These are phyloP conservation scores for Linanthus parryae DNA, from an alignment of 148 eudicot species.

Conservation along the genomic window DNA sequence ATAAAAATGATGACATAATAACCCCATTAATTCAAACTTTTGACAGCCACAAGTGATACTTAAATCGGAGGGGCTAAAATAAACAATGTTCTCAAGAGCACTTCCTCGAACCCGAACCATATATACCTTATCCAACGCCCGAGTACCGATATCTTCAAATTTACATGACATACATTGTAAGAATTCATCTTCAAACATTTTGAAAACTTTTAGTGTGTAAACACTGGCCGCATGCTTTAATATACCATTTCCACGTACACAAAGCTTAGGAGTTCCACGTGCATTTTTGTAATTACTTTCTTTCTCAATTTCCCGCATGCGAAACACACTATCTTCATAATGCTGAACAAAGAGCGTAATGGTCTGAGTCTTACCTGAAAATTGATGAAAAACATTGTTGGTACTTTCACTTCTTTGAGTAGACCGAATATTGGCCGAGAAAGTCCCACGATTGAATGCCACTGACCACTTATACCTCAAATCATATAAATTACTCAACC, in stretches of 20 bases:
- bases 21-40: background rate
- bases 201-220: background rate
- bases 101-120: no score
- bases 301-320: background rate
- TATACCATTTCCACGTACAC: background rate
- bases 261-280: background rate
- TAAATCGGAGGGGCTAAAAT: background rate
- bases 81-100: background rate
- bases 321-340: background rate
- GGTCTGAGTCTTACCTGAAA: background rate
- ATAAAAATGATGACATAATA: background rate
- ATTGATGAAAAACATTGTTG: background rate
- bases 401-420: slow-evolving; percentile 8
- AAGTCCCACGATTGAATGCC: background rate
- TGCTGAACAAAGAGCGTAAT: background rate
- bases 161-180: background rate
- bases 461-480: background rate
- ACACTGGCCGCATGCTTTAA: background rate
- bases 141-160: no score
- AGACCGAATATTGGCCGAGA: background rate
- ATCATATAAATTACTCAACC: background rate
- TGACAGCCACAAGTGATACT: background rate
- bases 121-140: no score
- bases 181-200: slow-evolving; percentile 5
- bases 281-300: background rate